Evolutionary conservation across 2,329 filamentous ascomycete genomes (phyloP).

Genomic region (Apiospora arundinis): DNA sequence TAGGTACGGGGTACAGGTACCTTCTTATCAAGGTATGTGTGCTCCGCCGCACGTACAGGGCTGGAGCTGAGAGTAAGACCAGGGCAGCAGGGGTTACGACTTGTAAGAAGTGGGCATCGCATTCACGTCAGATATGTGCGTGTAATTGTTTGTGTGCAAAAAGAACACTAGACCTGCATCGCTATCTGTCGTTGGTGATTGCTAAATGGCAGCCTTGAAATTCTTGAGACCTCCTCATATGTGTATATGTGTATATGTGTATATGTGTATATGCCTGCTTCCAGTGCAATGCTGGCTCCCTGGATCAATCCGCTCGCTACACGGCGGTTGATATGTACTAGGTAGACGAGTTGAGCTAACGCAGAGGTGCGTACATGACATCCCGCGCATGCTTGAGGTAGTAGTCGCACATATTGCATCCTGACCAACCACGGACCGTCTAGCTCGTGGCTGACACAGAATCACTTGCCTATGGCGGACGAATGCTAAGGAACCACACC

Average conservation of each 20-base stretch:
- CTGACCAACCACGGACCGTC: constrained; percentile 17
- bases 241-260: background rate
- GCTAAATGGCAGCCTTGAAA: background rate
- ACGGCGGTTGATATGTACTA: background rate
- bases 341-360: background rate
- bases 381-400: background rate
- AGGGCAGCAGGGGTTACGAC: constrained; percentile 1
- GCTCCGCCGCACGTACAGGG: constrained; percentile 12
- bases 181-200: background rate
- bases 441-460: constrained; percentile 11
- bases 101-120: background rate
- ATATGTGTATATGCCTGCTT: too few relatives aligned
- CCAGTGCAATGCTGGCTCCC: background rate
- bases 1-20: constrained; percentile 1
- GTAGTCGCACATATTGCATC: constrained; percentile 15
- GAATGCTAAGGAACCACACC: constrained; percentile 6
- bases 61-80: constrained; percentile 11
- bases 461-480: constrained; percentile 13
- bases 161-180: background rate
- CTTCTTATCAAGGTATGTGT: background rate
- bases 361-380: constrained; percentile 5
- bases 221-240: background rate
- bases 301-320: background rate
- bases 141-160: background rate
- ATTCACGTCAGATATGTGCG: constrained; percentile 12